phyloP scores from a whole-genome alignment of 306 rosid species.

The Glycyrrhiza uralensis region DNA sequence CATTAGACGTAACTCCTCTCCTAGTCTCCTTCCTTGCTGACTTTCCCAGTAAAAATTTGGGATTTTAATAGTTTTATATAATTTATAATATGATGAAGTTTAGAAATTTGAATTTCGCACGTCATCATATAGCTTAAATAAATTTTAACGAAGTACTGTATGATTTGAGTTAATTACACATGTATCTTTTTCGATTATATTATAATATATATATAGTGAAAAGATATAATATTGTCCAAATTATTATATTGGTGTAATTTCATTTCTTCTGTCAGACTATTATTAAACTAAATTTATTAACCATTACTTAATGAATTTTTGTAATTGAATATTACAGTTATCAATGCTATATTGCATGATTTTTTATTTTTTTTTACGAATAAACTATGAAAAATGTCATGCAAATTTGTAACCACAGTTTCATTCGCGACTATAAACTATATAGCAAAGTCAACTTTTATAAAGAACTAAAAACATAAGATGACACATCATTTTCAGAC shows the following conservation, averaged over 20 bases:
- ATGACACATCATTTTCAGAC: not conserved
- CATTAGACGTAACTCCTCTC: too few species aligned
- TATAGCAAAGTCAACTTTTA: not conserved
- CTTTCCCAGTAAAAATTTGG: too few species aligned
- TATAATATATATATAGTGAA: too few species aligned
- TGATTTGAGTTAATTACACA: not conserved
- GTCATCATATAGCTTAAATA: not conserved
- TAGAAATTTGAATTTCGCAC: not conserved
- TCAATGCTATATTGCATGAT: not conserved
- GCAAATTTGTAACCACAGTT: not conserved
- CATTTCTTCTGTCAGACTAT: not conserved
- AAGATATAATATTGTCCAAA: too few species aligned
- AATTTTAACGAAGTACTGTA: not conserved
- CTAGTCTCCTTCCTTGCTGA: too few species aligned
- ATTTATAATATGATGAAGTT: not conserved
- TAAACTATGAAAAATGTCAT: too few species aligned
- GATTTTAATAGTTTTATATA: too few species aligned
- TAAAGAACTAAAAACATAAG: not conserved
- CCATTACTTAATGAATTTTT: not conserved
- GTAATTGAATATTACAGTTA: not conserved
- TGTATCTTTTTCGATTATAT: not conserved
- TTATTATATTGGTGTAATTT: too few species aligned
- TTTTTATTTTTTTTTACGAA: too few species aligned
- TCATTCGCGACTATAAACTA: not conserved
- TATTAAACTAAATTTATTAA: not conserved